Evolutionary conservation across 208 protist species (phyloP).

Genomic region (Leishmania turanica): DNA sequence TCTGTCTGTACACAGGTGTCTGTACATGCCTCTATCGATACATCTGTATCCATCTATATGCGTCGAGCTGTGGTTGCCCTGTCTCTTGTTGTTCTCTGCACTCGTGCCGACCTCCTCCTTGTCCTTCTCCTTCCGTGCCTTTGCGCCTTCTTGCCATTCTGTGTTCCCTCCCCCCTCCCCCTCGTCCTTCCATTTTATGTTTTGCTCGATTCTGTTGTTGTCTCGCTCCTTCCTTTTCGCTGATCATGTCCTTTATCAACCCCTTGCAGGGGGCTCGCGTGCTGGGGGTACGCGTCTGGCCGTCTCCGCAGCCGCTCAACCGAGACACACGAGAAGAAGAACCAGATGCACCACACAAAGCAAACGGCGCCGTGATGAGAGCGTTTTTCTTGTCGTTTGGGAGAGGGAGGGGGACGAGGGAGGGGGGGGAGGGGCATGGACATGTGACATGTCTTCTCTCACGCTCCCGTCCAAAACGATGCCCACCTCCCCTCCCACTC

Average conservation of each 20-base stretch:
- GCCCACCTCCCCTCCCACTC: neutral
- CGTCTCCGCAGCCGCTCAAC: neutral
- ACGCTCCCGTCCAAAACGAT: neutral
- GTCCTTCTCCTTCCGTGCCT: neutral
- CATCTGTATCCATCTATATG: too few species aligned
- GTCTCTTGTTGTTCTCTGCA: neutral
- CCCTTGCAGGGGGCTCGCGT: neutral
- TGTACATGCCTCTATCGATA: too few species aligned
- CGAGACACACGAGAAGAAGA: neutral
- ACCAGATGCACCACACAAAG: neutral
- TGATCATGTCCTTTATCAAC: neutral
- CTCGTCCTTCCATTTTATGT: neutral
- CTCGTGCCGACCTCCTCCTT: neutral
- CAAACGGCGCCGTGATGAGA: neutral
- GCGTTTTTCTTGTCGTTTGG: neutral
- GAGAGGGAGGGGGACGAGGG: neutral
- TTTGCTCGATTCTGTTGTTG: neutral
- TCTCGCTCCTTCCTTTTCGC: neutral
- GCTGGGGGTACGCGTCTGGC: neutral
- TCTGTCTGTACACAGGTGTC: neutral
- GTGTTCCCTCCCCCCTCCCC: too few species aligned
- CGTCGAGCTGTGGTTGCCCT: neutral
- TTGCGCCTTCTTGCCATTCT: neutral
- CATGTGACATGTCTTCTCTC: neutral
- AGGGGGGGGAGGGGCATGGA: neutral